Evolutionary conservation across 345 rosid genomes (phyloP).

Genomic region (Brassica incana): DNA sequence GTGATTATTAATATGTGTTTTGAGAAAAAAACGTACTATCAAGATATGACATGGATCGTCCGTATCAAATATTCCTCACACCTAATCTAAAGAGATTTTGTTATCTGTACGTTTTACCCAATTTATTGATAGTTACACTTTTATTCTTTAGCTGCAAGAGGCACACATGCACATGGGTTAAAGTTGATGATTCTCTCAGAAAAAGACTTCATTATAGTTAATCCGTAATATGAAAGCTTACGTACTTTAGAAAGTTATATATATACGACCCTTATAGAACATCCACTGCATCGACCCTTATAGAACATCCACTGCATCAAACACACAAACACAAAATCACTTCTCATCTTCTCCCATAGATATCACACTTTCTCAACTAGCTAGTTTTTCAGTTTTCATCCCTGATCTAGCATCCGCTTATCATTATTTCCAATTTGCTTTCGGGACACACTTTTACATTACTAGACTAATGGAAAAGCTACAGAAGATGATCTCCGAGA

Average conservation of each 20-base stretch:
- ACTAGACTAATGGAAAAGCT: slow-evolving; percentile 55
- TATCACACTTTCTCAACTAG: background rate
- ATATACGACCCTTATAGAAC: slow-evolving; percentile 7
- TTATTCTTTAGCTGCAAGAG: background rate
- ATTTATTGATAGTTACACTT: background rate
- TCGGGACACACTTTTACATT: background rate
- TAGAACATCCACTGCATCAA: background rate
- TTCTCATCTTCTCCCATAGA: slow-evolving; percentile 5
- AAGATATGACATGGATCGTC: background rate
- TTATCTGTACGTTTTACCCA: background rate
- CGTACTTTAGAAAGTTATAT: slow-evolving; percentile 17
- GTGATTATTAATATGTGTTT: background rate
- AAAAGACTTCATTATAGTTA: background rate
- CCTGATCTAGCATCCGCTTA: too few species aligned
- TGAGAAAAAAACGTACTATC: background rate
- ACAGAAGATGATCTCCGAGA: slow-evolving; percentile 55
- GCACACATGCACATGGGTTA: background rate
- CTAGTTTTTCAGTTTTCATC: background rate
- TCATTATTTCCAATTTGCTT: background rate
- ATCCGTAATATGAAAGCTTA: slow-evolving; percentile 3
- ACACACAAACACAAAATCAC: slow-evolving; percentile 10
- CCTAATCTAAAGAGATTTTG: background rate
- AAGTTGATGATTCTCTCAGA: slow-evolving; percentile 15
- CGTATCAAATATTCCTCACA: background rate
- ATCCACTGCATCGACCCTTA: slow-evolving; percentile 13